phyloP scores from a whole-genome alignment of 768 basidiomycete species.

The Neoboletus magnificus region DNA sequence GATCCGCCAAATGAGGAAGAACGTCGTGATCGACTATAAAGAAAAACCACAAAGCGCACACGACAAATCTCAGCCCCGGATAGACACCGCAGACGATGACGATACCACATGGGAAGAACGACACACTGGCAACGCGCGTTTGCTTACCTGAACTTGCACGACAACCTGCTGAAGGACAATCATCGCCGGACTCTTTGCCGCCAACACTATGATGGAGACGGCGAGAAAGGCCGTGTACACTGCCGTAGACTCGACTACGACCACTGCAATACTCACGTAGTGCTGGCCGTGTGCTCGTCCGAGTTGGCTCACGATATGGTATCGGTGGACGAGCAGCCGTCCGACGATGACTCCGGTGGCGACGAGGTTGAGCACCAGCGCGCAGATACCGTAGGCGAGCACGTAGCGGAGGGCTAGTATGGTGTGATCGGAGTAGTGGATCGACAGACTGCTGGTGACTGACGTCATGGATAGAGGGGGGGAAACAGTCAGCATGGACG shows the following conservation, averaged over 20 bases:
- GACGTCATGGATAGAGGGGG: too few relatives aligned
- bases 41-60: neutral
- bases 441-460: constrained; percentile 20
- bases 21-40: constrained; percentile 35
- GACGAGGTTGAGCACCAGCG: constrained; percentile 29
- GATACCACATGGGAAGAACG: neutral
- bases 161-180: constrained; percentile 34
- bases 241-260: constrained; percentile 45
- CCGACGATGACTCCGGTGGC: constrained; percentile 28
- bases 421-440: constrained; percentile 16
- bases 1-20: constrained; percentile 39
- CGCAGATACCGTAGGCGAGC: constrained; percentile 24
- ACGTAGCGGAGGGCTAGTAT: constrained; percentile 5
- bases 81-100: neutral
- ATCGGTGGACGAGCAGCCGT: constrained; percentile 26
- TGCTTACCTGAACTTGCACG: constrained; percentile 6
- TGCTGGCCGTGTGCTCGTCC: constrained; percentile 33
- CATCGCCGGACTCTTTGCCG: constrained; percentile 38
- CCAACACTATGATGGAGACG: constrained; percentile 41
- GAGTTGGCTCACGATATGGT: constrained; percentile 23
- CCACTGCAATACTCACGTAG: constrained; percentile 37
- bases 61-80: neutral
- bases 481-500: neutral
- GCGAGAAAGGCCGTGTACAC: constrained; percentile 40
- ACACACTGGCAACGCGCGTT: neutral